Conservation (phyloP, 192 early-diverging fungal species). For the Backusella circina region DNA sequence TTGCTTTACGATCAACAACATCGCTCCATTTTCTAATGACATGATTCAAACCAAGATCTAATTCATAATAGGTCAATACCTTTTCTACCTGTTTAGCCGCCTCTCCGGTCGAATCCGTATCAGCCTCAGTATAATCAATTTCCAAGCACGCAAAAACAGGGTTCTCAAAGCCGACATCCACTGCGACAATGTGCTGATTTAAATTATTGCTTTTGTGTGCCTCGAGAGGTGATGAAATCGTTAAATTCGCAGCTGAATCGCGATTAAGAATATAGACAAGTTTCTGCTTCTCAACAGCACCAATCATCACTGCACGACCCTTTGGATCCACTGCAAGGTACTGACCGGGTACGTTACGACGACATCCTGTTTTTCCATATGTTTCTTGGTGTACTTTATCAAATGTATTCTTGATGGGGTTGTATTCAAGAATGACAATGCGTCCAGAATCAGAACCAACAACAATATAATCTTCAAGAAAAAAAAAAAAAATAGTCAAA, state of each 20-base stretch:
- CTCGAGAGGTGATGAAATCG: slow-evolving; percentile 95
- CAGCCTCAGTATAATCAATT: slow-evolving; percentile 77
- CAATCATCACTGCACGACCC: slow-evolving; percentile 95
- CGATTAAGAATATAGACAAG: slow-evolving; percentile 96
- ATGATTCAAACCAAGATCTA: slow-evolving; percentile 98
- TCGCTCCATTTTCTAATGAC: slow-evolving; percentile 96
- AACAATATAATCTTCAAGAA: slow-evolving; percentile 94
- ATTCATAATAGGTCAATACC: slow-evolving; percentile 90
- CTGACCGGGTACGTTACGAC: slow-evolving; percentile 91
- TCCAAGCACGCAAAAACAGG: slow-evolving; percentile 96
- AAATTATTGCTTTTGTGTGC: slow-evolving; percentile 81
- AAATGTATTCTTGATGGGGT: slow-evolving; percentile 67
- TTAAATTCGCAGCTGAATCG: slow-evolving; percentile 75
- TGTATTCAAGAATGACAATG: slow-evolving; percentile 88
- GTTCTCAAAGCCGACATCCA: slow-evolving; percentile 99
- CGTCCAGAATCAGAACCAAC: slow-evolving; percentile 89
- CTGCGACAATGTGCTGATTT: slow-evolving; percentile 76
- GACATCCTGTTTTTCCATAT: slow-evolving; percentile 88
- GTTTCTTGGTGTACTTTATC: slow-evolving; percentile 87
- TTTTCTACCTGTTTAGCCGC: slow-evolving; percentile 71
- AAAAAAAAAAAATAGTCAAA: no score
- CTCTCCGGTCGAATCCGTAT: slow-evolving; percentile 70
- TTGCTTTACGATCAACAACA: slow-evolving; percentile 67
- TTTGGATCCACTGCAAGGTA: slow-evolving; percentile 95
- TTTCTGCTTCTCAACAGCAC: slow-evolving; percentile 90